Evolutionary conservation across 306 rosid genomes (phyloP).

Genomic region (Castanea crenata): DNA sequence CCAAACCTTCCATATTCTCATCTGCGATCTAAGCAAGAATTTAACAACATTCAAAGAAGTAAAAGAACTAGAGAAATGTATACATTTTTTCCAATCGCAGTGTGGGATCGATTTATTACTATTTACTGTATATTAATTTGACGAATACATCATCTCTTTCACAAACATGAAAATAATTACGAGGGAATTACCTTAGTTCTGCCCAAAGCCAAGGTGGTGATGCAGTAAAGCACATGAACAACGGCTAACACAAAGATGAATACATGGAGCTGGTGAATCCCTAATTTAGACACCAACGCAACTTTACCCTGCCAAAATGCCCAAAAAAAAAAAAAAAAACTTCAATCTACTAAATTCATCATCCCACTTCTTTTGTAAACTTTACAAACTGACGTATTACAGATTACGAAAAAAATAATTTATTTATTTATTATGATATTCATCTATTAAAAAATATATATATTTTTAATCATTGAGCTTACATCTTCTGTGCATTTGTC

Average conservation of each 20-base stretch:
- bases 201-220: conserved; percentile 57
- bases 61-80: too few relatives aligned
- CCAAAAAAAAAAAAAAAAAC: background rate
- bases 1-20: conserved; percentile 75
- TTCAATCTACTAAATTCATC: background rate
- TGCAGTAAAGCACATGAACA: conserved; percentile 69
- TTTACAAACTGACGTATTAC: too few relatives aligned
- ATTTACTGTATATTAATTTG: too few relatives aligned
- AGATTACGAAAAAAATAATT: too few relatives aligned
- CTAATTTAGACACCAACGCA: conserved; percentile 74
- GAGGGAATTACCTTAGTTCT: conserved; percentile 51
- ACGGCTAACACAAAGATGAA: conserved; percentile 72
- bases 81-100: too few relatives aligned
- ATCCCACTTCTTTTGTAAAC: too few relatives aligned
- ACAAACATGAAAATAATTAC: too few relatives aligned
- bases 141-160: too few relatives aligned
- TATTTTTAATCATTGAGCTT: background rate
- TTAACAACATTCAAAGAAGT: background rate
- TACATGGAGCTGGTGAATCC: conserved; percentile 81
- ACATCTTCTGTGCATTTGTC: conserved; percentile 24
- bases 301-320: conserved; percentile 45
- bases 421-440: too few relatives aligned
- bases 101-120: too few relatives aligned
- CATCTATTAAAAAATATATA: too few relatives aligned
- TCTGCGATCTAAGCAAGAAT: conserved; percentile 43